These are phyloP conservation scores for Penicillium ochrochloron DNA, from an alignment of 495 filamentous ascomycete genomes.

Conservation along the genomic window DNA sequence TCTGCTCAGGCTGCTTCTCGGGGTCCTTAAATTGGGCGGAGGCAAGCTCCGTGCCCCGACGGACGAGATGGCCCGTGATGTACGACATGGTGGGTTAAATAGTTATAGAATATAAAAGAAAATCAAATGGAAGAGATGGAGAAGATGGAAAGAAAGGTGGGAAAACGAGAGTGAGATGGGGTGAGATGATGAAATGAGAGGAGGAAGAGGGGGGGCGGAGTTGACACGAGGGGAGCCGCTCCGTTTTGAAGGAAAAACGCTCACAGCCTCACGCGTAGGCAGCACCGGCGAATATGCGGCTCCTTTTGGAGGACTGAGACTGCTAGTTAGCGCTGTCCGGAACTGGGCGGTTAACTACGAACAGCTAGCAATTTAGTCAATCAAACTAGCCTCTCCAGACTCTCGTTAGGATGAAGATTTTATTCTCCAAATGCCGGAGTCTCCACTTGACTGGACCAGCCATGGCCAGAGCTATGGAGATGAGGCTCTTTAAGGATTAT, in stretches of 20 bases:
- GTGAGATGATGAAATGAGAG: not conserved
- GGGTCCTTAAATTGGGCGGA: slow-evolving; percentile 19
- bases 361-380: not conserved
- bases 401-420: not conserved
- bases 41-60: slow-evolving; percentile 36
- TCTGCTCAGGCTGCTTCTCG: slow-evolving; percentile 20
- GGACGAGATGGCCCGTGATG: slow-evolving; percentile 30
- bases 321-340: not conserved
- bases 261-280: slow-evolving; percentile 4
- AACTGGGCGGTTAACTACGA: not conserved
- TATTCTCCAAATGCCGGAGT: not conserved
- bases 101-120: slow-evolving; percentile 2
- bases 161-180: slow-evolving; percentile 1
- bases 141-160: slow-evolving; percentile 8
- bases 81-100: slow-evolving; percentile 23
- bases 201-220: not conserved
- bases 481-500: not conserved
- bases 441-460: not conserved
- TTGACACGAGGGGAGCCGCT: no score
- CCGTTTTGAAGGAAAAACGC: slow-evolving; percentile 4
- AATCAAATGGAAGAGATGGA: not conserved
- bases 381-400: no score
- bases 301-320: not conserved
- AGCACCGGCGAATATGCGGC: slow-evolving; percentile 8
- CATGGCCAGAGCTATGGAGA: not conserved